phyloP scores from a whole-genome alignment of 768 basidiomycete species.

The Tylopilus cervinicoccineus region DNA sequence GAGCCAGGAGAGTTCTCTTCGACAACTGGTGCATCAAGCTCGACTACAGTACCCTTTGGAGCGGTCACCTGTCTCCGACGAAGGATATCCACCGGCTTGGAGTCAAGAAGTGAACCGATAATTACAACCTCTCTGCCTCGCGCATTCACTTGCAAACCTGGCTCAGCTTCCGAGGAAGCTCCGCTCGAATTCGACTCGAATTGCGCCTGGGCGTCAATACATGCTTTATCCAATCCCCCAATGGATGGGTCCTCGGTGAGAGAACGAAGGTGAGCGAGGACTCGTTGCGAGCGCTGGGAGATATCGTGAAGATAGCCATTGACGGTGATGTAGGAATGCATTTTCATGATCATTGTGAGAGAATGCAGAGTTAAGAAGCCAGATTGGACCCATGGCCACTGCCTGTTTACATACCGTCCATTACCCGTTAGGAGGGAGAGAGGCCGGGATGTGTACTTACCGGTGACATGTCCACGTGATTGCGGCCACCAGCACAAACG shows the following conservation, averaged over 20 bases:
- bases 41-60: slow-evolving; percentile 1
- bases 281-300: slow-evolving; percentile 41
- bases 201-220: slow-evolving; percentile 44
- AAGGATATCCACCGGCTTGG: slow-evolving; percentile 47
- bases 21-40: slow-evolving; percentile 1
- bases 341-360: slow-evolving; percentile 90
- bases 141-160: slow-evolving; percentile 33
- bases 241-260: slow-evolving; percentile 38
- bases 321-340: slow-evolving; percentile 89
- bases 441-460: slow-evolving; percentile 32
- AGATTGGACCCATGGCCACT: slow-evolving; percentile 98
- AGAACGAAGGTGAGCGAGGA: slow-evolving; percentile 43
- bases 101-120: slow-evolving; percentile 49
- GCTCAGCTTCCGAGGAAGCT: slow-evolving; percentile 12
- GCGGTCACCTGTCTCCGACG: slow-evolving; percentile 53
- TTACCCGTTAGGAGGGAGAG: not conserved
- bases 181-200: slow-evolving; percentile 27
- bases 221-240: slow-evolving; percentile 68
- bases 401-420: slow-evolving; percentile 37
- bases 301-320: slow-evolving; percentile 78
- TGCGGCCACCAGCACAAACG: slow-evolving; percentile 62
- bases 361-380: slow-evolving; percentile 87
- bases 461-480: slow-evolving; percentile 90
- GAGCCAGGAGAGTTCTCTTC: slow-evolving; percentile 1
- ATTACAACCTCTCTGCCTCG: slow-evolving; percentile 45